Evolutionary conservation across 805 yeast species (phyloP).

Genomic region (Yamadazyma laniorum): DNA sequence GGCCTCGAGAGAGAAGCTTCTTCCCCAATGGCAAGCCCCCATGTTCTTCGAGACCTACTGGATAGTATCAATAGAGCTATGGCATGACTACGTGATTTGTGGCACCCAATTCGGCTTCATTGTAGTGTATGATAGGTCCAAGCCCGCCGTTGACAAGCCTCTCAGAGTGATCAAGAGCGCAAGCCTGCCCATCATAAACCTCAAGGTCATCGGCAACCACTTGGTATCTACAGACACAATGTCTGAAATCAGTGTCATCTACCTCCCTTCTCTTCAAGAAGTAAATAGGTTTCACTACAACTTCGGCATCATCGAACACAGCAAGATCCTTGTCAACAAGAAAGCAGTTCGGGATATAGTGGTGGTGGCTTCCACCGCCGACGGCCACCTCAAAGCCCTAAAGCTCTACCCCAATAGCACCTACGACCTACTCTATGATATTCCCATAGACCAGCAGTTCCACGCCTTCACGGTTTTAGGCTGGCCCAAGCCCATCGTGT

Average conservation of each 20-base stretch:
- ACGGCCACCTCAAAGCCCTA: conserved; percentile 3
- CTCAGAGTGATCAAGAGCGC: conserved; percentile 19
- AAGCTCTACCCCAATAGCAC: neutral
- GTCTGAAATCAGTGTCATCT: conserved; percentile 28
- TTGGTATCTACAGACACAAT: conserved; percentile 28
- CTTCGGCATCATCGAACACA: conserved; percentile 8
- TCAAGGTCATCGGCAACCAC: conserved; percentile 16
- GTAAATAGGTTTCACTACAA: conserved; percentile 3
- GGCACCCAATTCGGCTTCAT: conserved; percentile 35
- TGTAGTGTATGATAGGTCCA: conserved; percentile 17
- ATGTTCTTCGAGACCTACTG: conserved; percentile 15
- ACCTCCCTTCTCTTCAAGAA: conserved; percentile 4
- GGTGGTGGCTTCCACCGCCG: conserved; percentile 5
- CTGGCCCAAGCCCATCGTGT: too few relatives aligned
- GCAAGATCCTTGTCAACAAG: conserved; percentile 1
- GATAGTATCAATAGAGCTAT: conserved; percentile 22
- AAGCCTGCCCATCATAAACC: conserved; percentile 22
- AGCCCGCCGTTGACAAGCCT: conserved; percentile 9
- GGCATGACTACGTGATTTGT: conserved; percentile 19
- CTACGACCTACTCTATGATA: conserved; percentile 3
- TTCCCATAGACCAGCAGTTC: neutral
- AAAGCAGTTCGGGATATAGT: neutral
- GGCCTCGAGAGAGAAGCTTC: conserved; percentile 5
- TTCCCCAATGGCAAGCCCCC: conserved; percentile 15
- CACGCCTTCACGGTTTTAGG: conserved; percentile 3